Evolutionary conservation across 2,329 filamentous ascomycete genomes (phyloP), one percentile per base, ranked within the genome.

Genomic region (Aspergillus persii): DNA sequence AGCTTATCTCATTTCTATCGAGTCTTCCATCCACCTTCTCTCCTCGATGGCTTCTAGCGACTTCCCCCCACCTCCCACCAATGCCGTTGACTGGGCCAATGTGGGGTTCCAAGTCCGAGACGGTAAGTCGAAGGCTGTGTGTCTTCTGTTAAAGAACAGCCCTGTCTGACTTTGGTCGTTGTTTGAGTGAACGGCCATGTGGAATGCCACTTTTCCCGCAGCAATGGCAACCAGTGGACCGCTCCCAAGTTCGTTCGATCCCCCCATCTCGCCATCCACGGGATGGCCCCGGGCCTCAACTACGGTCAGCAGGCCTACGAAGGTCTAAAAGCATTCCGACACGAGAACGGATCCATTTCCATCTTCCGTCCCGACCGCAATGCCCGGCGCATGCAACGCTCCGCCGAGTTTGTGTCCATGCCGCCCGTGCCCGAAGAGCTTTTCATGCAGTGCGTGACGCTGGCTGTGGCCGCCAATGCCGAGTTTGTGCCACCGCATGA

Each of bases 271-370:
- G 88, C 88, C 66, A 87, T 98, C 72, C 94, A 98, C 77, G 95
- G 94, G 76, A 95, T 99, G 91, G 89, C 93, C 0, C 93, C 95
- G 0, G 94, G 87, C 48, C 86, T 98, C 65, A 99, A 99, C 83
- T 99, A 99, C 76, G 92, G 94, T 59, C 92, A 96, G 74, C 95
- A 98, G 80, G 94, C 92, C 69, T 99, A 96, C 81, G 95, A 99
- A 76, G 95, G 95, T n/a, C 87, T 98, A 74, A 98, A 98, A 78
- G 93, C 94, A 57, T 97, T 97, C 84, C 92, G 94, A 63, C 72
- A 75, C 57, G 80, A 84, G 59, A 86, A 89, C 74, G 74, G 81
- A 60, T 77, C 79, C 60, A 93, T 98, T 79, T 86, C 87, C 73
- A 86, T 98, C 75, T 98, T 98, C 86, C 89, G 94, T 4, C 91